These are phyloP conservation scores for Mycena citricolor DNA, from an alignment of 1,284 basidiomycete species.

Conservation along the genomic window DNA sequence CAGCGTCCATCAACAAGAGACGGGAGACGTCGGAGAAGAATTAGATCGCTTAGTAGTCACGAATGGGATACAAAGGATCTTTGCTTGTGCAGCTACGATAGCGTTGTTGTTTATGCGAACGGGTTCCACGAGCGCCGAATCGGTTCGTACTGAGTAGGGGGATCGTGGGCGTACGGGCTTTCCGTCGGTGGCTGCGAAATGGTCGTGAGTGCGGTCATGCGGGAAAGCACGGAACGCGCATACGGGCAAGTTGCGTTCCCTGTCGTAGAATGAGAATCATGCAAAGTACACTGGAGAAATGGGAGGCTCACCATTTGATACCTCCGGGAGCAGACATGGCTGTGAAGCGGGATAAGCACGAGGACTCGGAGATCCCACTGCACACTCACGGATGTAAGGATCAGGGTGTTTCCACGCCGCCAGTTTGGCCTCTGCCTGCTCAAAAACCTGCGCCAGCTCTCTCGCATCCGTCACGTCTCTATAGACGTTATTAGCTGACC, in stretches of 20 bases:
- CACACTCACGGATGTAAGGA: constrained; percentile 82
- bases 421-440: constrained; percentile 79
- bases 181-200: constrained; percentile 19
- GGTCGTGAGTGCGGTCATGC: neutral
- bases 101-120: constrained; percentile 1
- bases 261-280: constrained; percentile 29
- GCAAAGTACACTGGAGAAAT: constrained; percentile 22
- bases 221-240: constrained; percentile 27
- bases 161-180: constrained; percentile 21
- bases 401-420: constrained; percentile 79
- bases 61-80: no score
- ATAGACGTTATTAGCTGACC: no score
- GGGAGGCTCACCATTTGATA: constrained; percentile 88
- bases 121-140: constrained; percentile 7
- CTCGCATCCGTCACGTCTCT: constrained; percentile 89
- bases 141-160: constrained; percentile 13
- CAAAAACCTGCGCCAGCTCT: constrained; percentile 77
- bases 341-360: constrained; percentile 32
- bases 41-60: neutral
- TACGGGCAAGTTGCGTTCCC: constrained; percentile 76
- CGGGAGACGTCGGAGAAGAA: neutral
- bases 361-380: constrained; percentile 13
- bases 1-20: constrained; percentile 11
- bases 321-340: constrained; percentile 80
- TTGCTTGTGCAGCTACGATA: neutral